Base-by-base conservation (phyloP, 1,284 basidiomycete genomes). In the Leccinum angustisporum region DNA sequence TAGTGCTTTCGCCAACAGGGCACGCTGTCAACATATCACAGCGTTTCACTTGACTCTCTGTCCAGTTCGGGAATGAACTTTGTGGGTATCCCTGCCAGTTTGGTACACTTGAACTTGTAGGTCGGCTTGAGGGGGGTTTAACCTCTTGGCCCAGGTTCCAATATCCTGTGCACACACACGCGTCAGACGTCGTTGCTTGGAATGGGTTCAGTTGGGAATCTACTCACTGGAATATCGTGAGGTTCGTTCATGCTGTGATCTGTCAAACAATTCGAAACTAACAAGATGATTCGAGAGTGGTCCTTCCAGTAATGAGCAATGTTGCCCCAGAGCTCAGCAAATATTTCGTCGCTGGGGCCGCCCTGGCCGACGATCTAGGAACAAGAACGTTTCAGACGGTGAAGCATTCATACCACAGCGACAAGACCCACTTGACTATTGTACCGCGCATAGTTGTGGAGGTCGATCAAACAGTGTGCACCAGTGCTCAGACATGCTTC, bases 401-500 rank as follows among this genome's bases (percentile, higher is more conserved):
- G 27, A 57, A 16, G 14, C 51, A 6, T 46, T 46, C 18, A 21
- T 13, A 46, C 13, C 18, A 46, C 18, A 46, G 18, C 11, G 43
- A 64, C 43, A 53, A 18, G 33, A 65, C 63, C 5, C 53, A 84
- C 81, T 67, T 72, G 67, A 27, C 76, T 75, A 52, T 84, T 75
- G 73, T 75, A 85, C n/a, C 83, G 74, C 14, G 83, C 84, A 56
- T 86, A 85, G 69, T 85, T 86, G 72, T 86, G 83, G 21, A 85
- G 71, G 67, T 87, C 86, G 40, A 88, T 77, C 67, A 84, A 82
- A 62, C 81, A 87, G 50, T 78, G 73, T 18, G 80, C 78, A 10
- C 81, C 79, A 1, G 77, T 70, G 11, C 66, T 67, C 58, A 81
- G 65, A 72, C 78, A 72, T 65, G 77, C 79, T 63, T 84, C 77